Conservation (phyloP, 2,329 filamentous ascomycete species). For the Fusarium sp. region DNA sequence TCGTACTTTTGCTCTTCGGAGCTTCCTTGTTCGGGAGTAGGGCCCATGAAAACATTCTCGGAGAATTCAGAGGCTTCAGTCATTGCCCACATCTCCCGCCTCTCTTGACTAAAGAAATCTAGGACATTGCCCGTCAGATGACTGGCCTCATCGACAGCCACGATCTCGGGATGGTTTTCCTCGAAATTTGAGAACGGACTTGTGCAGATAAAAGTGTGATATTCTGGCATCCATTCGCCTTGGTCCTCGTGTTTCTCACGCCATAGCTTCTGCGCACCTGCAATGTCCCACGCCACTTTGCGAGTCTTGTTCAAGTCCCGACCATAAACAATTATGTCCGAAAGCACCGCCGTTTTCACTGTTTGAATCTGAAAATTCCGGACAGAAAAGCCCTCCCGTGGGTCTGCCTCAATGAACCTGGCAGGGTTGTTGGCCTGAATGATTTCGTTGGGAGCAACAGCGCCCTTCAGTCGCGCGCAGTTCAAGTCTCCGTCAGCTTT, state of each 20-base stretch:
- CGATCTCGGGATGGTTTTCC: constrained; percentile 72
- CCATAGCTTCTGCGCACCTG: constrained; percentile 82
- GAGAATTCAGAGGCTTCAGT: constrained; percentile 89
- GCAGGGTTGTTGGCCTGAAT: constrained; percentile 64
- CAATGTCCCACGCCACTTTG: constrained; percentile 75
- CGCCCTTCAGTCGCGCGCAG: constrained; percentile 83
- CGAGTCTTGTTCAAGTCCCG: constrained; percentile 72
- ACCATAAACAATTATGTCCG: constrained; percentile 93
- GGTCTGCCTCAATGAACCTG: constrained; percentile 85
- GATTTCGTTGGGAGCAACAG: constrained; percentile 84
- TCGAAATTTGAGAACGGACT: constrained; percentile 79
- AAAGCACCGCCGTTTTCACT: constrained; percentile 86
- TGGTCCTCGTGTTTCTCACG: constrained; percentile 70
- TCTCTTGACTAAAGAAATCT: constrained; percentile 91
- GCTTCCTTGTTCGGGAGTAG: constrained; percentile 78
- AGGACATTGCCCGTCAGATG: constrained; percentile 80
- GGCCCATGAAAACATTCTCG: constrained; percentile 89
- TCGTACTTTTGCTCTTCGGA: constrained; percentile 76
- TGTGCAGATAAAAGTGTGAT: constrained; percentile 84
- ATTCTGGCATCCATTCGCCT: constrained; percentile 68
- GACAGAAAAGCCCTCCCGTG: constrained; percentile 90
- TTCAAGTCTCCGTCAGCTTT: constrained; percentile 87
- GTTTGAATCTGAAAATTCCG: constrained; percentile 97
- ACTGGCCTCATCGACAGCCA: constrained; percentile 80
- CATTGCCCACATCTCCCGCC: constrained; percentile 93